These are phyloP conservation scores for Reticulascus tulasneorum DNA, from an alignment of 2,329 filamentous ascomycete genomes.

Conservation along the genomic window DNA sequence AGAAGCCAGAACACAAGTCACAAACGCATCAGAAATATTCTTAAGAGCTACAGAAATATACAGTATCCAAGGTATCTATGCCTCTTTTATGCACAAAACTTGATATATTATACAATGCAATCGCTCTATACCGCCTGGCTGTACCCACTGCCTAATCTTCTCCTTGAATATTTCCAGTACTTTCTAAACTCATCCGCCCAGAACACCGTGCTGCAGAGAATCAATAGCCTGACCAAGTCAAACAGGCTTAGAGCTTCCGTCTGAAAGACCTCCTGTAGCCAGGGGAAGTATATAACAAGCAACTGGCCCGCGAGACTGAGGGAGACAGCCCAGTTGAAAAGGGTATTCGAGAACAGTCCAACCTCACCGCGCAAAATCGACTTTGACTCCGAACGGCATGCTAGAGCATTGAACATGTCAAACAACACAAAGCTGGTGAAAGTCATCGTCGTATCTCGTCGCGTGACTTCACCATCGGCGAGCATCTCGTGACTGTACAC, in stretches of 20 bases:
- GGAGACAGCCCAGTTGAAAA: slow-evolving; percentile 95
- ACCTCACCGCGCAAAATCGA: slow-evolving; percentile 84
- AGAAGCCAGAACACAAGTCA: too few species aligned
- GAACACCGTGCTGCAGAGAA: slow-evolving; percentile 84
- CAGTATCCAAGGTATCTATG: too few species aligned
- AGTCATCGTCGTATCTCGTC: slow-evolving; percentile 97
- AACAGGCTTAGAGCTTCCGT: slow-evolving; percentile 75
- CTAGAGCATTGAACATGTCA: slow-evolving; percentile 98
- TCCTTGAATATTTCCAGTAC: slow-evolving; percentile 61
- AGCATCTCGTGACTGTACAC: slow-evolving; percentile 93
- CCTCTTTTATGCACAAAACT: too few species aligned
- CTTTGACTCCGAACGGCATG: slow-evolving; percentile 88
- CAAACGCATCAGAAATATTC: too few species aligned
- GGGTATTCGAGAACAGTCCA: slow-evolving; percentile 75
- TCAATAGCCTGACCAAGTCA: slow-evolving; percentile 70
- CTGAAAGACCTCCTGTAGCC: slow-evolving; percentile 91
- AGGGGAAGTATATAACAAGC: slow-evolving; percentile 90
- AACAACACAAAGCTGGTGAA: slow-evolving; percentile 99
- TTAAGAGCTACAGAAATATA: too few species aligned
- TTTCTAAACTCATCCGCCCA: slow-evolving; percentile 93
- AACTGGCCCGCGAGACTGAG: slow-evolving; percentile 82
- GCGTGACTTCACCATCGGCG: slow-evolving; percentile 74
- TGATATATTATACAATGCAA: too few species aligned
- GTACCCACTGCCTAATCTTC: slow-evolving; percentile 56
- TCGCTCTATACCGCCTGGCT: slow-evolving; percentile 59